phyloP scores from a whole-genome alignment of 768 basidiomycete genomes.

The Suillus fuscotomentosus region DNA sequence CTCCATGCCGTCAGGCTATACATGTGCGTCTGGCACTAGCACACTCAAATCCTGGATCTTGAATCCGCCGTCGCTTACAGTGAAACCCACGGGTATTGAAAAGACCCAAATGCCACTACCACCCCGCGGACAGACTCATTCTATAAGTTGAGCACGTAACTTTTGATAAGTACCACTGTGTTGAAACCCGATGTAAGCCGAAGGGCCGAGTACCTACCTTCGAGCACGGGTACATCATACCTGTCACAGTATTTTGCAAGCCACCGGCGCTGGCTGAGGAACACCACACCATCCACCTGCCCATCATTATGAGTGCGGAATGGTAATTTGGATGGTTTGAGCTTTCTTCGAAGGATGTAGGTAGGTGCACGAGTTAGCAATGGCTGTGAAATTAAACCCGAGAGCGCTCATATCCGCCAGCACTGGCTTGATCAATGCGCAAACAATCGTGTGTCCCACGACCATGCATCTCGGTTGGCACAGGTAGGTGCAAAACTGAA shows the following conservation, averaged over 20 bases:
- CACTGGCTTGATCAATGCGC: background rate
- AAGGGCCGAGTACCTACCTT: background rate
- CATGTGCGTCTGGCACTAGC: too few species aligned
- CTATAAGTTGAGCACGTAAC: too few species aligned
- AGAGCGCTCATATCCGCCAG: background rate
- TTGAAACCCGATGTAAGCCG: background rate
- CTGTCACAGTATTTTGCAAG: background rate
- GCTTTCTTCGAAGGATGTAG: background rate
- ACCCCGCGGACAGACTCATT: too few species aligned
- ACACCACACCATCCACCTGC: background rate
- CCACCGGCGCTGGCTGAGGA: background rate
- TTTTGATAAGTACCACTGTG: background rate
- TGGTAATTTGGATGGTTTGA: background rate
- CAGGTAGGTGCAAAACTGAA: background rate
- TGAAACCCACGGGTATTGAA: too few species aligned
- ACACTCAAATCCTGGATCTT: too few species aligned
- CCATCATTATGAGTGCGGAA: background rate
- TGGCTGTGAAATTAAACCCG: background rate
- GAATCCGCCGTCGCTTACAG: too few species aligned
- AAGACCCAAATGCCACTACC: too few species aligned
- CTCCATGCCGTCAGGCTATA: too few species aligned
- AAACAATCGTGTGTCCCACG: background rate
- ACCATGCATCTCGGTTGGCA: background rate
- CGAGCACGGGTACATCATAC: background rate
- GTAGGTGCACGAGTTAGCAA: background rate